These are phyloP conservation scores for Paratinospora sagittata DNA, from an alignment of 164 flowering plant species.

Conservation along the genomic window DNA sequence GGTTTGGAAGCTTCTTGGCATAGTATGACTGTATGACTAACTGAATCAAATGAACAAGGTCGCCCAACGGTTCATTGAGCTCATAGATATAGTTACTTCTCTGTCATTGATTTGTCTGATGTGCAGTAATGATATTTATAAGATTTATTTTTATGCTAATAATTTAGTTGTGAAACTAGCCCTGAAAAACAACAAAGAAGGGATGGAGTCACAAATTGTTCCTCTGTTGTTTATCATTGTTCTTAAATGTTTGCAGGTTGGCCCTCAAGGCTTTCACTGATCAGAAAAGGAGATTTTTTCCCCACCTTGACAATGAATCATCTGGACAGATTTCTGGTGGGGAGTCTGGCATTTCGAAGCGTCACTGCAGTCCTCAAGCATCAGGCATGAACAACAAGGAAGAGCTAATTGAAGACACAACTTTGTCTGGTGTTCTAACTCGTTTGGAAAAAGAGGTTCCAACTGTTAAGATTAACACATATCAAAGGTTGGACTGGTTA, in stretches of 20 bases:
- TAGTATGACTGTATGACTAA: background rate
- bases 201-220: background rate
- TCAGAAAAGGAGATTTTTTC: conserved; percentile 84
- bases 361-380: conserved; percentile 36
- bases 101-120: no score
- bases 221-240: background rate
- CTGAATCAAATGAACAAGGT: background rate
- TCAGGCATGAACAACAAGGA: conserved; percentile 28
- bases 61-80: background rate
- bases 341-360: conserved; percentile 45
- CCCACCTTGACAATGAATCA: conserved; percentile 64
- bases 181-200: background rate
- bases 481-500: conserved; percentile 78
- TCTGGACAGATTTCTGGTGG: conserved; percentile 20
- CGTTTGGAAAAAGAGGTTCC: conserved; percentile 58
- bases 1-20: background rate
- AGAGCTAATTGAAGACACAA: conserved; percentile 42
- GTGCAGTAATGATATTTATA: background rate
- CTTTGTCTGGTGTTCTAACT: conserved; percentile 46
- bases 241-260: conserved; percentile 41
- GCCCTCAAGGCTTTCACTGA: conserved; percentile 95
- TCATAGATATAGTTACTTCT: background rate
- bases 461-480: conserved; percentile 46
- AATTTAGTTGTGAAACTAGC: background rate
- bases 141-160: background rate